Conservation (phyloP, 2,329 filamentous ascomycete species). For the Trichocomaceae sp. region DNA sequence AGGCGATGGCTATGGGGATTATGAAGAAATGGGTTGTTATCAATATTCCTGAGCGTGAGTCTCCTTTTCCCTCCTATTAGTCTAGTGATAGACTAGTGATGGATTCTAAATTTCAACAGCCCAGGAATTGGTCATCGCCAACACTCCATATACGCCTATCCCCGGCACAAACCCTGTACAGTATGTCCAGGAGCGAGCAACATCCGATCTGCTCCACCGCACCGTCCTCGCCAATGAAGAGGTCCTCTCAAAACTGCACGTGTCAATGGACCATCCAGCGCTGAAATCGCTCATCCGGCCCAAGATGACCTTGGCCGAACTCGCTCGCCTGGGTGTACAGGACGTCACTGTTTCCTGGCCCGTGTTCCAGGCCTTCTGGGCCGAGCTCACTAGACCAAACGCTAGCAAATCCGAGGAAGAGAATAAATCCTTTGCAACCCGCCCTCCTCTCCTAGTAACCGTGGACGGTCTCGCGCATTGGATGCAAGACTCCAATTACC, state of each 20-base stretch:
- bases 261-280: conserved; percentile 50
- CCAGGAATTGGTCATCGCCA: conserved; percentile 71
- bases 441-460: conserved; percentile 63
- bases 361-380: conserved; percentile 73
- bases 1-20: conserved; percentile 75
- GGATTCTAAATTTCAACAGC: conserved; percentile 42
- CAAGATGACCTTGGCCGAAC: conserved; percentile 57
- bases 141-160: conserved; percentile 72
- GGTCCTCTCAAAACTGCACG: conserved; percentile 51
- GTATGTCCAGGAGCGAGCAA: conserved; percentile 76
- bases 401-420: conserved; percentile 29
- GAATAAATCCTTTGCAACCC: conserved; percentile 19
- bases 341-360: conserved; percentile 74
- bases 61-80: background rate
- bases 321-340: conserved; percentile 62
- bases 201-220: conserved; percentile 64
- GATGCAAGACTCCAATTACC: conserved; percentile 73
- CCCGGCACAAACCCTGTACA: conserved; percentile 46
- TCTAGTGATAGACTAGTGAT: background rate
- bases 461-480: conserved; percentile 75
- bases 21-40: conserved; percentile 84
- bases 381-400: conserved; percentile 58
- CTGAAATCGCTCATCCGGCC: conserved; percentile 55
- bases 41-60: conserved; percentile 77
- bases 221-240: conserved; percentile 65